phyloP scores from a whole-genome alignment of 2,329 filamentous ascomycete genomes.

The Alternaria solani region DNA sequence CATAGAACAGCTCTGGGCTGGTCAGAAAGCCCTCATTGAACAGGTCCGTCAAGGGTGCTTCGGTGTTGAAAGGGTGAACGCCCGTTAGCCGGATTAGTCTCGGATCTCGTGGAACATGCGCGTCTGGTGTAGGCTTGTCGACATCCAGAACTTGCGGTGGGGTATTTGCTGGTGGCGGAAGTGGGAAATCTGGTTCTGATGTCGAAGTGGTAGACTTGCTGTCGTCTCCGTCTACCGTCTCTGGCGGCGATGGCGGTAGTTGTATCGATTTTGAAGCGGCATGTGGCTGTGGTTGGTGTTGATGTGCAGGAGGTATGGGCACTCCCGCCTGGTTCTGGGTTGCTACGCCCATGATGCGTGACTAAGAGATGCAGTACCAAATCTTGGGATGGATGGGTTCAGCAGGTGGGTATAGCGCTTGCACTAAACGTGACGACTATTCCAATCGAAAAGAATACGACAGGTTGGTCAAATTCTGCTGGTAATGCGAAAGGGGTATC shows the following conservation, averaged over 20 bases:
- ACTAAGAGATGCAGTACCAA: background rate
- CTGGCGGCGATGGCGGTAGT: conserved; percentile 48
- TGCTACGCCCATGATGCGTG: conserved; percentile 30
- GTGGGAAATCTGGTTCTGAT: conserved; percentile 59
- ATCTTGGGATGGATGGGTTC: background rate
- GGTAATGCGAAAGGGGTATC: background rate
- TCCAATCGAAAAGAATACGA: background rate
- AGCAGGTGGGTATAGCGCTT: background rate
- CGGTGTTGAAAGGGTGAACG: conserved; percentile 89
- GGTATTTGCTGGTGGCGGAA: conserved; percentile 70
- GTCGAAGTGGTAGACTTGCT: conserved; percentile 27
- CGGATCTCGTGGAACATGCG: conserved; percentile 79
- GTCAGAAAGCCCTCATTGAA: conserved; percentile 87
- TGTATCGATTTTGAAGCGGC: conserved; percentile 24
- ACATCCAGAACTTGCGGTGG: conserved; percentile 72
- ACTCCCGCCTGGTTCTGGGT: conserved; percentile 21
- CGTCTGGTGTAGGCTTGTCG: conserved; percentile 84
- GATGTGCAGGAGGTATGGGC: conserved; percentile 23
- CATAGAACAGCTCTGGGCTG: conserved; percentile 87
- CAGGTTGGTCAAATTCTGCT: background rate
- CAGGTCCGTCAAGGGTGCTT: conserved; percentile 79
- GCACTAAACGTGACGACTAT: background rate
- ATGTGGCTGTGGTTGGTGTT: conserved; percentile 29
- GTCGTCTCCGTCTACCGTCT: conserved; percentile 47
- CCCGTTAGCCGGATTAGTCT: conserved; percentile 87